A percentile compares a stretch with the other conserved stretches of the same genome.
Evolutionary conservation across 257 asterid species (phyloP).

Genomic region (Scutellaria barbata): DNA sequence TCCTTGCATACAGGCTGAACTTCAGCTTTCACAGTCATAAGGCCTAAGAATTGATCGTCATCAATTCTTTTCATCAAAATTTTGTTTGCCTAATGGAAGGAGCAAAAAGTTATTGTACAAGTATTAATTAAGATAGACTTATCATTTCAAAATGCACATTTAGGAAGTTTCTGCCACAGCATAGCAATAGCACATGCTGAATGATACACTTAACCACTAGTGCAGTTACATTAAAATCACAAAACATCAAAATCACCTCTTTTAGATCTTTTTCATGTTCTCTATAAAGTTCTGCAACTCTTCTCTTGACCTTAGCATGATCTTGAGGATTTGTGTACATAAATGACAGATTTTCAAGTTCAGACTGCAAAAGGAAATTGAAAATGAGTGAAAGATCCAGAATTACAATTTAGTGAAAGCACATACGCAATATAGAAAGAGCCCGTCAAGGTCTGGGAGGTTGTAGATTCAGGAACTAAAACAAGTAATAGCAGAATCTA

Average conservation of each 20-base stretch:
- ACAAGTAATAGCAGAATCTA: background rate
- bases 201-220: conserved; percentile 20
- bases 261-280: conserved; percentile 85
- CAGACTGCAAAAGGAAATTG: conserved; percentile 65
- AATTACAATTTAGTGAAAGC: background rate
- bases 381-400: conserved; percentile 25
- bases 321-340: conserved; percentile 90
- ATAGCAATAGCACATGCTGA: background rate
- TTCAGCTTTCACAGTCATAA: conserved; percentile 73
- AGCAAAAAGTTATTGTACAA: background rate
- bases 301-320: conserved; percentile 68
- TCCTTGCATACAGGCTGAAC: conserved; percentile 83
- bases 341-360: conserved; percentile 87
- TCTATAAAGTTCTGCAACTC: conserved; percentile 73
- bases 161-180: conserved; percentile 20
- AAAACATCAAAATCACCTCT: conserved; percentile 57
- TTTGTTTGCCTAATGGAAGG: conserved; percentile 65
- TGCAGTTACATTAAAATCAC: background rate
- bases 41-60: conserved; percentile 87
- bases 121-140: background rate
- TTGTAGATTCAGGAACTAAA: background rate
- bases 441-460: background rate
- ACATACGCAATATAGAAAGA: conserved; percentile 5
- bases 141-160: conserved; percentile 8
- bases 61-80: conserved; percentile 75